Base-by-base conservation (phyloP, 441 rosid species). In the Corymbia calophylla region DNA sequence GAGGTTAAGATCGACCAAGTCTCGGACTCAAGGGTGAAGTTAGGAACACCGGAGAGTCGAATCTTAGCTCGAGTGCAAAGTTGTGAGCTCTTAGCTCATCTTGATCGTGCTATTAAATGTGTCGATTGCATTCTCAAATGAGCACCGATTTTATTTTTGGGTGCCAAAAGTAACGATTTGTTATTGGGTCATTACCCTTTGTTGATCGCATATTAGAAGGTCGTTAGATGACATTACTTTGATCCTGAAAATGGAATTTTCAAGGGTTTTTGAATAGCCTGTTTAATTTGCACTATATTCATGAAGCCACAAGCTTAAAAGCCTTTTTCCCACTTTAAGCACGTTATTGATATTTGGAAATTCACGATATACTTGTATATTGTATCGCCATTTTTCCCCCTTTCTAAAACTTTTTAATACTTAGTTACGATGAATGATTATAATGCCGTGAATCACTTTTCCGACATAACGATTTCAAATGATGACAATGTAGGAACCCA, bases 51-150 rank as follows among this genome's bases (percentile, higher is more conserved):
- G 3, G 51, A 23, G n/a, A 21, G 8, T 23, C n/a, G 4, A 44
- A 10, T 12, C 35, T 7, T 23, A 23, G n/a, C 6, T 23, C 3
- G 32, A 44, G 14, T 9, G 21, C 13, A 19, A 68, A 68, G 25
- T 1, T 0, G 80, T 8, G 44, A 5, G 4, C 5, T 21, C 49
- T 70, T 2, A 0, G 0, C 29, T 70, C 16, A 11, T 5, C 3
- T 23, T 1, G 9, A 70, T 77, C 10, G 0, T 0, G 5, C 51
- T 23, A 44, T 23, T 77, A 12, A 77, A 39, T 23, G 17, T 0
- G 18, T 23, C 3, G n/a, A 39, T 77, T 5, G 18, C 11, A 6
- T 77, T 23, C 9, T 51, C 17, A 6, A 39, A 39, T 1, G 3
- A 6, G 51, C 2, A 7, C 12, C 51, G 9, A 14, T 39, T 70